Base-by-base conservation (phyloP, 1,284 basidiomycete genomes). In the Melampsora americana region DNA sequence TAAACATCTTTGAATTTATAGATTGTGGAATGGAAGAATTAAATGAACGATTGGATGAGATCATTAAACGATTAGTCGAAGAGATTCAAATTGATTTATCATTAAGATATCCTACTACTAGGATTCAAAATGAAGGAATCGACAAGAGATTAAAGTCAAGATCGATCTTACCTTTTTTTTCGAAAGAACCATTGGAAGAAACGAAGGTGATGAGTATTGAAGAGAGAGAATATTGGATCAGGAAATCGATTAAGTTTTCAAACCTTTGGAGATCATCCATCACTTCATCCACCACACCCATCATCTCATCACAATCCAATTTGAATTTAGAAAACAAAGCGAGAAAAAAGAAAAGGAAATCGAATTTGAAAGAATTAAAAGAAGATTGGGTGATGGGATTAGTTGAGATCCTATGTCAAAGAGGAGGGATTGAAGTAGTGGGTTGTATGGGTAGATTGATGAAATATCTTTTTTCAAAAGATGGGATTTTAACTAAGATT, bases 381-480 rank as follows among this genome's bases (percentile, higher is more conserved):
- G 69, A 71, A 23, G 59, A 71, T 46, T 71, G 69, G 69, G 69
- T 71, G 56, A 62, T 71, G 69, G 60, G 60, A 16, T 60, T 71
- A 42, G 46, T 71, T 1, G 69, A 62, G 56, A 50, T 62, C 28
- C 26, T 71, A 35, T 71, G 69, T 64, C 69, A 71, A 23, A 56
- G 69, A 23, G 69, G 69, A 44, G 69, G 69, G 59, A 71, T 71
- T 46, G 69, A 71, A 64, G 28, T 44, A 26, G 20, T 71, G n/a
- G 56, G 59, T 12, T 61, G 69, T 30, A 46, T 71, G 60, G 69
- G 56, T 20, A 56, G 60, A n/a, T 46, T 71, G 28, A 44, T 71
- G 28, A 60, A 62, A 26, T 71, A 61, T 60, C 44, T 71, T 28
- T 50, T 71, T 48, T 61, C 69, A 12, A 69, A 39, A 26, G 53